These are phyloP conservation scores for Cryphonectria radicalis DNA, from an alignment of 2,329 filamentous ascomycete species.

Conservation along the genomic window DNA sequence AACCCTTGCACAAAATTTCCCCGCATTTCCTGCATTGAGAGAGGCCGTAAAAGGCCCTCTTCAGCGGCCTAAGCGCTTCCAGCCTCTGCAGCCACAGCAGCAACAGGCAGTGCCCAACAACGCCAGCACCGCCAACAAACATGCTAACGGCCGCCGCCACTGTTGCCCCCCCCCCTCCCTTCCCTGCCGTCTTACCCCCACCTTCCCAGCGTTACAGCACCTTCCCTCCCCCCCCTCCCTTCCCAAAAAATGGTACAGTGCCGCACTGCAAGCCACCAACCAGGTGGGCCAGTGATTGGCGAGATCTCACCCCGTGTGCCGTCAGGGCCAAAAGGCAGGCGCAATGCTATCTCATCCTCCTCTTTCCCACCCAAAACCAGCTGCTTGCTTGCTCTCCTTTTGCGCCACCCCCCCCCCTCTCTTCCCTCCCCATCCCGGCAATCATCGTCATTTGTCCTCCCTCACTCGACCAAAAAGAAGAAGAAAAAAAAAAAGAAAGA, in stretches of 20 bases:
- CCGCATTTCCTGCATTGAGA: constrained; percentile 29
- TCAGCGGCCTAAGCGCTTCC: not conserved
- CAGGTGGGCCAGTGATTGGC: constrained; percentile 9
- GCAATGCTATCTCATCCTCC: not conserved
- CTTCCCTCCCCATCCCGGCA: not conserved
- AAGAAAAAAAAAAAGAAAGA: not conserved
- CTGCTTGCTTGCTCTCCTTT: not conserved
- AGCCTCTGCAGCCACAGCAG: constrained; percentile 1
- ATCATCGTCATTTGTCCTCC: constrained; percentile 3
- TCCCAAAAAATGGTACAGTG: not conserved
- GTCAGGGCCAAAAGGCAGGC: not conserved
- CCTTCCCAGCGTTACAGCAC: not conserved
- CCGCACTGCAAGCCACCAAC: not conserved
- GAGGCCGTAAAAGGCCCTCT: constrained; percentile 2
- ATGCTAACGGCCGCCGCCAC: not conserved
- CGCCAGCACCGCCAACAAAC: not conserved
- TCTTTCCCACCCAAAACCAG: not conserved
- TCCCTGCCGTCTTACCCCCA: too few species aligned
- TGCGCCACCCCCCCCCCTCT: too few species aligned
- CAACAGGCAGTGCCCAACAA: not conserved
- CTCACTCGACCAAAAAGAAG: not conserved
- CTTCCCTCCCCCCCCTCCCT: not conserved
- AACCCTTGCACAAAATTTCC: constrained; percentile 22
- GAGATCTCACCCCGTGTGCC: not conserved
- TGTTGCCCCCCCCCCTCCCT: not conserved